phyloP scores from a whole-genome alignment of 208 protist genomes.

The Leishmania gerbilli region DNA sequence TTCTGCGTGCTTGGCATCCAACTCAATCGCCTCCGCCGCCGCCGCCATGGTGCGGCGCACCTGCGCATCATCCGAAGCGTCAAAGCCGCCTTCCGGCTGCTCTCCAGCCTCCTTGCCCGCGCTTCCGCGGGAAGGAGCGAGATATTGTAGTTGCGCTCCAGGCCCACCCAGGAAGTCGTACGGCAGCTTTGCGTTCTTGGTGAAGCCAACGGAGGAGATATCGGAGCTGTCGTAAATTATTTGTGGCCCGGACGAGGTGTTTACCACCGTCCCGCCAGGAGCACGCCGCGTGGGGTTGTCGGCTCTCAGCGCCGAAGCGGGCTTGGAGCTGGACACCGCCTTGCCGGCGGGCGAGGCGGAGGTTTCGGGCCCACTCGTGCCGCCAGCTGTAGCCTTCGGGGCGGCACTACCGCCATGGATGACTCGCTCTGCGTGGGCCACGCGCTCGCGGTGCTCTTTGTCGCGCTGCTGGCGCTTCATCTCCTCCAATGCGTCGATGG shows the following conservation, averaged over 20 bases:
- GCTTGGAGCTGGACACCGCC: not conserved
- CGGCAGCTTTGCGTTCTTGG: conserved; percentile 33
- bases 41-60: conserved; percentile 44
- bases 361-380: not conserved
- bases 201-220: conserved; percentile 78
- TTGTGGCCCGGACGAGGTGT: conserved; percentile 48
- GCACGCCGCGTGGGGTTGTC: conserved; percentile 5
- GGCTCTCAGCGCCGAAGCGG: not conserved
- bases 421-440: conserved; percentile 22
- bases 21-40: conserved; percentile 48
- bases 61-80: conserved; percentile 48
- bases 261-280: conserved; percentile 48
- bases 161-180: conserved; percentile 61
- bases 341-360: not conserved
- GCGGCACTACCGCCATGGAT: conserved; percentile 15
- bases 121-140: conserved; percentile 2
- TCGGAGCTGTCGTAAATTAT: conserved; percentile 73
- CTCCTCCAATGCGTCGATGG: conserved; percentile 42
- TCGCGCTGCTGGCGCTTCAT: conserved; percentile 43
- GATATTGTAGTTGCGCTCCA: conserved; percentile 31
- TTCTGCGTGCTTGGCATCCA: conserved; percentile 55
- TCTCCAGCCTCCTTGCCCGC: not conserved
- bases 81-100: conserved; percentile 8
- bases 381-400: not conserved
- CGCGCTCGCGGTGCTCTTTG: conserved; percentile 43